Evolutionary conservation across 306 rosid genomes (phyloP).

Genomic region (Albizia julibrissin): DNA sequence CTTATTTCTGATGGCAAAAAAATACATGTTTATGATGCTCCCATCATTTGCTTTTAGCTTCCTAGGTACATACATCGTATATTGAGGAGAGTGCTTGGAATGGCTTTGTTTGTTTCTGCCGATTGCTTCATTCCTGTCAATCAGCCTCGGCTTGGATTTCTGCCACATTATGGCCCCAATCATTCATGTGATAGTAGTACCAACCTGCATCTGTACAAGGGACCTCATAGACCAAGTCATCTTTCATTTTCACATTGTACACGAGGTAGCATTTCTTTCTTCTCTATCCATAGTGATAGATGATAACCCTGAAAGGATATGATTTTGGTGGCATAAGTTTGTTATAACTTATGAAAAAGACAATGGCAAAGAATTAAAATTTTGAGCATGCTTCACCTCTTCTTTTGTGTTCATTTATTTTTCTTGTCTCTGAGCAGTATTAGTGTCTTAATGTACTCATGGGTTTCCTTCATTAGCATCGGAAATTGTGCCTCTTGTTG

Average conservation of each 20-base stretch:
- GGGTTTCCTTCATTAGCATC: constrained; percentile 28
- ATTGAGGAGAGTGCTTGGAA: constrained; percentile 27
- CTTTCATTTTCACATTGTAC: constrained; percentile 32
- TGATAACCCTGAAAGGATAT: constrained; percentile 2
- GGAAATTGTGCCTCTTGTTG: constrained; percentile 27
- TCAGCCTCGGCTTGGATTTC: constrained; percentile 35
- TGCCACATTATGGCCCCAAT: constrained; percentile 17
- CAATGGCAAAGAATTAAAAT: constrained; percentile 5
- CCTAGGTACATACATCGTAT: constrained; percentile 1
- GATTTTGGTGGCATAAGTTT: neutral
- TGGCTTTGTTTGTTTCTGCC: constrained; percentile 46
- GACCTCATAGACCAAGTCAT: constrained; percentile 18
- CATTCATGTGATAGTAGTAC: neutral
- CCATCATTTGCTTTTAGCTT: neutral
- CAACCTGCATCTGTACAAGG: constrained; percentile 29
- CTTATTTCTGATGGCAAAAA: neutral
- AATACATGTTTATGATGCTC: constrained; percentile 7
- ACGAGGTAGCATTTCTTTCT: constrained; percentile 39
- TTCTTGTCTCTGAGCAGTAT: constrained; percentile 5
- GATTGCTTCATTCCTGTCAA: constrained; percentile 37
- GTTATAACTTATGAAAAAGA: neutral
- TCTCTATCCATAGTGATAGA: neutral
- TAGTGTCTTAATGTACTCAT: constrained; percentile 29
- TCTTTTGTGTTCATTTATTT: constrained; percentile 13
- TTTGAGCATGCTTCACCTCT: constrained; percentile 12